These are phyloP conservation scores for Mycogone perniciosa DNA, from an alignment of 2,329 filamentous ascomycete genomes.

Conservation along the genomic window DNA sequence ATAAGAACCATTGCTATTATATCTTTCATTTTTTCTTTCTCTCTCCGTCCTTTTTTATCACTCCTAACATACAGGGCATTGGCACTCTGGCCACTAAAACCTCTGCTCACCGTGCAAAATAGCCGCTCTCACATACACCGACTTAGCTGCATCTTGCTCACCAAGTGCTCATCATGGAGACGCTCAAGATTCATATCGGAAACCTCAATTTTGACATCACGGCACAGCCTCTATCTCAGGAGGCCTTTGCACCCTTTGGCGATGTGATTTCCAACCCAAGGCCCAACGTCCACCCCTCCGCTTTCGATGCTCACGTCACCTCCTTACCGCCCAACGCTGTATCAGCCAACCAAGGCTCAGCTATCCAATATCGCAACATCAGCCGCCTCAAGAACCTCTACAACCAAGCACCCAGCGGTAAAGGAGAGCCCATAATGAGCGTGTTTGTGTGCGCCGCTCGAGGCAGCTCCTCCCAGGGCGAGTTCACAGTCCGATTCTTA, in stretches of 20 bases:
- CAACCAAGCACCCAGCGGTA: slow-evolving; percentile 52
- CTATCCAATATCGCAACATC: slow-evolving; percentile 78
- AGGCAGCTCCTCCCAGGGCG: slow-evolving; percentile 12
- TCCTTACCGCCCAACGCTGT: slow-evolving; percentile 42
- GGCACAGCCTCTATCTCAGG: slow-evolving; percentile 60
- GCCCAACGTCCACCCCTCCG: slow-evolving; percentile 46
- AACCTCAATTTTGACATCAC: slow-evolving; percentile 34
- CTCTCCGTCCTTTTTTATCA: background rate
- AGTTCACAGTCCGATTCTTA: slow-evolving; percentile 62
- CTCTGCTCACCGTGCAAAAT: too few relatives aligned
- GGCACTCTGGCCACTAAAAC: background rate
- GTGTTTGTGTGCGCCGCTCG: slow-evolving; percentile 72
- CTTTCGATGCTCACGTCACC: slow-evolving; percentile 33
- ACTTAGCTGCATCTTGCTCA: too few relatives aligned
- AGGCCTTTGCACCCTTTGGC: slow-evolving; percentile 72
- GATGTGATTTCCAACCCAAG: slow-evolving; percentile 72
- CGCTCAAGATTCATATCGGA: slow-evolving; percentile 21
- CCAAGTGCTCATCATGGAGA: slow-evolving; percentile 17
- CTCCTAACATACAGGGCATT: background rate
- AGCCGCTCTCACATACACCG: too few relatives aligned
- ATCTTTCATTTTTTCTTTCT: background rate
- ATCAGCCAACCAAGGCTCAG: slow-evolving; percentile 77
- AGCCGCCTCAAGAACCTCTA: slow-evolving; percentile 70
- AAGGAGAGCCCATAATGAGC: slow-evolving; percentile 60
- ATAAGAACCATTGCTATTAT: background rate